These are phyloP conservation scores for Nemophila menziesii DNA, from an alignment of 257 asterid genomes.

Conservation along the genomic window DNA sequence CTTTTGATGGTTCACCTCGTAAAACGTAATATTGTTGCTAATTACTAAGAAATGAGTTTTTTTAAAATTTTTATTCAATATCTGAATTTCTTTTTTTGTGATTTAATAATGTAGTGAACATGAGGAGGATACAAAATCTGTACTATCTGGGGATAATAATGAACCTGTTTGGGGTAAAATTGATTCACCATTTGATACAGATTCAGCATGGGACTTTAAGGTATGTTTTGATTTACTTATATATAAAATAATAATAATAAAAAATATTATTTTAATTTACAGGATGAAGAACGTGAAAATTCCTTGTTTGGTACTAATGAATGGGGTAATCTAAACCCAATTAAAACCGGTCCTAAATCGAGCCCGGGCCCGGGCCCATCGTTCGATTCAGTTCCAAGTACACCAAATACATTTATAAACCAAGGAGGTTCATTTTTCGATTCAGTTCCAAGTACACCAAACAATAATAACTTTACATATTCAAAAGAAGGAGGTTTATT, in stretches of 20 bases:
- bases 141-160: constrained; percentile 29
- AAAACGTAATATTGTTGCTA: constrained; percentile 35
- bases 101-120: constrained; percentile 47
- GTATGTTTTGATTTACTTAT: not conserved
- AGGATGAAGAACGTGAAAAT: constrained; percentile 42
- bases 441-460: constrained; percentile 83
- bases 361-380: constrained; percentile 12
- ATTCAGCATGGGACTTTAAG: constrained; percentile 47
- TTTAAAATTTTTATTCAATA: not conserved
- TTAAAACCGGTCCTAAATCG: constrained; percentile 46
- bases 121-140: constrained; percentile 25
- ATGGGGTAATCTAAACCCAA: constrained; percentile 80
- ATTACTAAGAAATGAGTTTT: constrained; percentile 2
- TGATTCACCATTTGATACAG: constrained; percentile 58
- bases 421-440: constrained; percentile 53
- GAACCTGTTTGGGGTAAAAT: constrained; percentile 72
- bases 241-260: not conserved
- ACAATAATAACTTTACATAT: too few relatives aligned
- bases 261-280: constrained; percentile 18
- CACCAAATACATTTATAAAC: constrained; percentile 19
- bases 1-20: constrained; percentile 61
- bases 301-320: constrained; percentile 53
- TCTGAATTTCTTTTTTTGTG: constrained; percentile 5
- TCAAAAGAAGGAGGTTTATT: constrained; percentile 11
- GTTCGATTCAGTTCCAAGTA: constrained; percentile 30